Base-by-base conservation (phyloP, 257 asterid species). In the Jacaranda mimosifolia region DNA sequence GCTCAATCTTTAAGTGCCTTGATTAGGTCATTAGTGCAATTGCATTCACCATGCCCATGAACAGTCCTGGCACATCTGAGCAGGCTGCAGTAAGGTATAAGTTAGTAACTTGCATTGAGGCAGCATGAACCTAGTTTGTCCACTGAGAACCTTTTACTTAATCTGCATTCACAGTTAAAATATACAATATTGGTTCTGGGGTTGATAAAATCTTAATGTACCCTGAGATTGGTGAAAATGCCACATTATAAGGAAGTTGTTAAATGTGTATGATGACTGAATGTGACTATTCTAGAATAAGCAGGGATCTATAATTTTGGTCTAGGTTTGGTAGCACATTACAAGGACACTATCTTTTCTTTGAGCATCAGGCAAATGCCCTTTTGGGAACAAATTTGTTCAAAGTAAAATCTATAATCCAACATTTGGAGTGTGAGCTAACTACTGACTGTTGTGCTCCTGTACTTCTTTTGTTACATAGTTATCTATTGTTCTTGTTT, bases 281-380 rank as follows among this genome's bases (percentile, higher is more conserved):
- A 51, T 15, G 26, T 0, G 26, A 49, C 32, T 26, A 13, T 51
- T 53, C 7, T 40, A 55, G 56, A 21, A 56, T 12, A 19, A 18
- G 43, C 64, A 39, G 12, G 14, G 67, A 56, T 26, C 9, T n/a
- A 12, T 39, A 42, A 17, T 15, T 71, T 18, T 45, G 19, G 65
- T n/a, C 17, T 42, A 38, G 9, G 13, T 60, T 52, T 38, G 2
- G 66, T 63, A 14, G 55, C 67, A 40, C 69, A 59, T 53, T 18
- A 19, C 68, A 76, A 45, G 76, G 66, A 17, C 18, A 64, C 57
- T 53, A 7, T 53, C 43, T 3, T 76, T 19, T 76, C 13, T 9
- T 42, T 56, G 49, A 68, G 51, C 49, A 39, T 9, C n/a, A 5
- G n/a, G 46, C 8, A n/a, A 63, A 58, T 51, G 19, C 14, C 39